Evolutionary conservation across 2,329 filamentous ascomycete species (phyloP).

Genomic region (Microdochium paspali): DNA sequence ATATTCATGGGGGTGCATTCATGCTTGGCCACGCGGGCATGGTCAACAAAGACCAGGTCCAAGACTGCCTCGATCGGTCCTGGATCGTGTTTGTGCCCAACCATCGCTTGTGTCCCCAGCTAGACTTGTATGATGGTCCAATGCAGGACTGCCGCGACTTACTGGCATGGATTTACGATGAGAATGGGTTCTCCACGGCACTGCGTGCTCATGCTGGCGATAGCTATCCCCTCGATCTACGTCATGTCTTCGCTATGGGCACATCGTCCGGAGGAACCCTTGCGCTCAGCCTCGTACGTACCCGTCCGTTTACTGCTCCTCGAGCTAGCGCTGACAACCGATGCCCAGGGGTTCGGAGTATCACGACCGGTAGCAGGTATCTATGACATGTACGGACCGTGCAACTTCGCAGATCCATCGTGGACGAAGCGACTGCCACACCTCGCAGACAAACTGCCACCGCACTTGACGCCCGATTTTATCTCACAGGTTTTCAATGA

Average conservation of each 20-base stretch:
- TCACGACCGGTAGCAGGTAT: constrained; percentile 25
- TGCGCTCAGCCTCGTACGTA: constrained; percentile 23
- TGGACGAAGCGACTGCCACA: constrained; percentile 24
- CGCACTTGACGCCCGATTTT: constrained; percentile 15
- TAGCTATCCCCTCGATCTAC: constrained; percentile 12
- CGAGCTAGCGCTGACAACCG: background rate
- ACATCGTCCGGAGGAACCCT: constrained; percentile 25
- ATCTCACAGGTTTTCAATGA: constrained; percentile 24
- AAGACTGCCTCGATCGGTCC: constrained; percentile 23
- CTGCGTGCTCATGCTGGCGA: constrained; percentile 5
- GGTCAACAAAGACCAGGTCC: constrained; percentile 26
- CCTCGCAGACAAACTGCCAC: constrained; percentile 16
- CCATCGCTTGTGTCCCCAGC: constrained; percentile 7
- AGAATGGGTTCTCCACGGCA: constrained; percentile 14
- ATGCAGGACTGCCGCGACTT: constrained; percentile 14
- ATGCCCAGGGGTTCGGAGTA: constrained; percentile 23
- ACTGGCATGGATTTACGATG: constrained; percentile 21
- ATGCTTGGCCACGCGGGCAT: constrained; percentile 28
- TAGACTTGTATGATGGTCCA: constrained; percentile 2
- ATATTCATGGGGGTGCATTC: constrained; percentile 33
- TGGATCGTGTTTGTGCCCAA: constrained; percentile 28
- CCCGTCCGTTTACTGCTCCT: background rate
- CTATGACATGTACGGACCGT: constrained; percentile 30
- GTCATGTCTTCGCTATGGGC: constrained; percentile 23
- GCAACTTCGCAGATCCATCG: constrained; percentile 24